Percentiles rank a stretch among this genome's conserved stretches.
Evolutionary conservation across 2,329 filamentous ascomycete genomes (phyloP).

Genomic region (Magnaporthiopsis poae): DNA sequence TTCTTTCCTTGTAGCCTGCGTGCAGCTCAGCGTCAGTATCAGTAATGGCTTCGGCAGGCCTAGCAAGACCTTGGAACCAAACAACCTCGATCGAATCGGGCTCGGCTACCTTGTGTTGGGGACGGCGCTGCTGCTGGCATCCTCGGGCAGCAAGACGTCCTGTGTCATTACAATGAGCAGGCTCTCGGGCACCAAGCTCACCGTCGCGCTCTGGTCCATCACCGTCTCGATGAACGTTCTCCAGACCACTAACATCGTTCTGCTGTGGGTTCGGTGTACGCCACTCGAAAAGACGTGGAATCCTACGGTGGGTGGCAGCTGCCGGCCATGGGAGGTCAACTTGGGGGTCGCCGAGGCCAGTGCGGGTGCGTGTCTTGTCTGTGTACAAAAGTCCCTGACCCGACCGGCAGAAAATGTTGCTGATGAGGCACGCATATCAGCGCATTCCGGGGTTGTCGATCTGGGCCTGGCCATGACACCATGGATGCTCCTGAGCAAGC

Average conservation of each 20-base stretch:
- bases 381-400: neutral
- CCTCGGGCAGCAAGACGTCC: conserved; percentile 27
- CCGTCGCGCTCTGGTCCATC: conserved; percentile 17
- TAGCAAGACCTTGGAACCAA: neutral
- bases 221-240: conserved; percentile 24
- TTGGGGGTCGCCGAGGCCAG: neutral
- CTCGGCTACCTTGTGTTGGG: neutral
- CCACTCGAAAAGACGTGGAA: conserved; percentile 21
- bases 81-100: neutral
- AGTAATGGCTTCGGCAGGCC: neutral
- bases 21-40: neutral
- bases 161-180: conserved; percentile 27
- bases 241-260: conserved; percentile 18
- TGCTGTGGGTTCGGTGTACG: conserved; percentile 21
- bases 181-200: conserved; percentile 13
- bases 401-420: too few relatives aligned
- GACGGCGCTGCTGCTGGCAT: conserved; percentile 16
- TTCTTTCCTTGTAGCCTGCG: neutral
- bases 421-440: neutral
- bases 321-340: conserved; percentile 16
- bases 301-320: conserved; percentile 15
- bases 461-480: neutral
- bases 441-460: neutral
- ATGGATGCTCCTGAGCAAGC: too few relatives aligned
- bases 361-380: neutral